phyloP scores from a whole-genome alignment of 2,329 filamentous ascomycete species.

The Pyrenophora tritici-repentis region DNA sequence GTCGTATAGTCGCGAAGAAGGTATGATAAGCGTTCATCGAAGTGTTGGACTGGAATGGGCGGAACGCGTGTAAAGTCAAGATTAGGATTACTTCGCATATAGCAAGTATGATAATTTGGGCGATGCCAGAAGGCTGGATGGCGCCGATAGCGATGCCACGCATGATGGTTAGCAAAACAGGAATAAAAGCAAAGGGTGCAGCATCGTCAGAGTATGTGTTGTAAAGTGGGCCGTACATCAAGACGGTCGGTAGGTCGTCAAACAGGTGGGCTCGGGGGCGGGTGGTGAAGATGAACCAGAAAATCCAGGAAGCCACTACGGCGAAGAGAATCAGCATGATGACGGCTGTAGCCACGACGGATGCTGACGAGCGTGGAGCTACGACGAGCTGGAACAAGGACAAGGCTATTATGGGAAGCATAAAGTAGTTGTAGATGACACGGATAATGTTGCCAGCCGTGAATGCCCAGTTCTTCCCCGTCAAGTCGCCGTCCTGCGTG shows the following conservation, averaged over 20 bases:
- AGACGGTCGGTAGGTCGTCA: conserved; percentile 86
- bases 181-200: conserved; percentile 85
- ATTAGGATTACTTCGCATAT: conserved; percentile 93
- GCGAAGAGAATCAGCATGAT: conserved; percentile 75
- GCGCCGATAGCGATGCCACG: conserved; percentile 90
- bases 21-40: conserved; percentile 98
- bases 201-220: conserved; percentile 97
- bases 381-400: conserved; percentile 92
- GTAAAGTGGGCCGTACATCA: conserved; percentile 90
- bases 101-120: conserved; percentile 87
- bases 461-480: conserved; percentile 90
- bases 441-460: conserved; percentile 64
- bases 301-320: conserved; percentile 75
- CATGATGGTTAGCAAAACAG: conserved; percentile 81
- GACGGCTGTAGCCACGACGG: conserved; percentile 74
- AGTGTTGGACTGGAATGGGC: conserved; percentile 85
- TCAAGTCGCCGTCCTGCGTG: conserved; percentile 81
- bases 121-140: conserved; percentile 88
- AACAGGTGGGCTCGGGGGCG: conserved; percentile 86
- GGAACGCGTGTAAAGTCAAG: conserved; percentile 84
- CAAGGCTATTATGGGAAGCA: conserved; percentile 82
- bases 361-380: conserved; percentile 68
- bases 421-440: conserved; percentile 89
- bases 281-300: conserved; percentile 78
- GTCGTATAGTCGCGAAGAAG: conserved; percentile 77